Base-by-base conservation (phyloP, 179 eudicot species). In the Amaranthus tricolor region DNA sequence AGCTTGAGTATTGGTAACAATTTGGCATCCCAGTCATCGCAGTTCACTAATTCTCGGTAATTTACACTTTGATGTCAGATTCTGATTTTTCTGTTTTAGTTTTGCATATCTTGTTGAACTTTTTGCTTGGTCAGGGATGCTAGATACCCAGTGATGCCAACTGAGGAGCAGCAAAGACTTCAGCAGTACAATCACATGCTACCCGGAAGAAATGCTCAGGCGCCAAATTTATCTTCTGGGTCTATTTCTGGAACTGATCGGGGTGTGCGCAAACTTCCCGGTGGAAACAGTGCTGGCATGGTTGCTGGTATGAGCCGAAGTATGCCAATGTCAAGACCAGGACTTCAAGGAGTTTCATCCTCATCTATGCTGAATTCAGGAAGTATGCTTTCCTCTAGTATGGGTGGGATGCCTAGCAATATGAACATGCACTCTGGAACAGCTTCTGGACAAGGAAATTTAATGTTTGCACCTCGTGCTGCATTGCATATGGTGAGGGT, bases 101-200 rank as follows among this genome's bases (percentile, higher is more conserved):
- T 21, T 68, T 49, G 62, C 49, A 58, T 62, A 20, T 31, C 40
- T 31, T 50, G 52, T 31, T 66, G 49, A 63, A 62, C 72, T 31
- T 49, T 24, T 55, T 79, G 64, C 61, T 48, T 73, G 53, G 77
- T 49, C 76, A 85, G 93, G 83, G 92, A 87, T 81, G 86, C 84
- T 56, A 89, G 98, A 80, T 89, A 86, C 77, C 81, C 86, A 44
- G 84, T 79, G 65, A 77, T 88, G 74, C 77, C 97, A 51, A 71
- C 74, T 48, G 98, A 93, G 71, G 99, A 95, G 71, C 97, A 88
- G 67, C 96, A 93, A 84, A 93, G 99, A 82, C 71, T 85, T 73
- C 96, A 85, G 68, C 93, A 89, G 70, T 88, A 93, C 70, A 91
- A 82, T 80, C 91, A 85, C 50, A 81, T 86, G 84, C 44, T 88